phyloP scores from a whole-genome alignment of 495 filamentous ascomycete genomes.

The Chaetomium tenue region DNA sequence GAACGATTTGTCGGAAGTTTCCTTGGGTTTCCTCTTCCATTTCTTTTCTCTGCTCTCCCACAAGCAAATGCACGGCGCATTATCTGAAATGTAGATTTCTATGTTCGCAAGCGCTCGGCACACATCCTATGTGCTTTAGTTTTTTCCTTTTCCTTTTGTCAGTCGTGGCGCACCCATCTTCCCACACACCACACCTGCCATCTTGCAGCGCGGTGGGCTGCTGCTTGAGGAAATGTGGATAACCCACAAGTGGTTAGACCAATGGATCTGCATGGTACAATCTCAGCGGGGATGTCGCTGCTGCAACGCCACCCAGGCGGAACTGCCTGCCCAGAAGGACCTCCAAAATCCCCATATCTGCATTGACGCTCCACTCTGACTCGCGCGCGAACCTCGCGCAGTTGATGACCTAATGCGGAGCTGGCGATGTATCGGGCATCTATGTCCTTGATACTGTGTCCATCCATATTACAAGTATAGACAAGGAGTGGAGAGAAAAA shows the following conservation, averaged over 20 bases:
- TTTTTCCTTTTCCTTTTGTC: neutral
- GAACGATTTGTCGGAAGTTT: neutral
- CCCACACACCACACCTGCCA: neutral
- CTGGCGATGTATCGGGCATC: neutral
- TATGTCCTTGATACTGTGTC: too few relatives aligned
- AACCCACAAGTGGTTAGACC: conserved; percentile 2
- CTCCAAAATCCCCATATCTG: conserved; percentile 14
- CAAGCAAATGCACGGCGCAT: neutral
- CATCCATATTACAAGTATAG: too few relatives aligned
- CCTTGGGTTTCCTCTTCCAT: neutral
- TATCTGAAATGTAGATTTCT: neutral
- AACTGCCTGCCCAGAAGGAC: conserved; percentile 4
- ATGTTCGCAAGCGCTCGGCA: neutral
- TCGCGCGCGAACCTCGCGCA: conserved; percentile 14
- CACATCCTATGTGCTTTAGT: neutral
- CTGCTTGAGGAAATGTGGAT: neutral
- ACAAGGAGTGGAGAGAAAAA: too few relatives aligned
- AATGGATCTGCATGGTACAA: conserved; percentile 8
- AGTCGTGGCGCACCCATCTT: neutral
- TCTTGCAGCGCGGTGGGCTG: neutral
- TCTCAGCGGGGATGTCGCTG: conserved; percentile 1
- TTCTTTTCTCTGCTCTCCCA: neutral
- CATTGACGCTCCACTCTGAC: conserved; percentile 16
- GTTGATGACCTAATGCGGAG: conserved; percentile 8
- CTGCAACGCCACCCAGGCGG: conserved; percentile 7